These are phyloP conservation scores for Dryadomyces sulphureus DNA, from an alignment of 2,329 filamentous ascomycete genomes.

Conservation along the genomic window DNA sequence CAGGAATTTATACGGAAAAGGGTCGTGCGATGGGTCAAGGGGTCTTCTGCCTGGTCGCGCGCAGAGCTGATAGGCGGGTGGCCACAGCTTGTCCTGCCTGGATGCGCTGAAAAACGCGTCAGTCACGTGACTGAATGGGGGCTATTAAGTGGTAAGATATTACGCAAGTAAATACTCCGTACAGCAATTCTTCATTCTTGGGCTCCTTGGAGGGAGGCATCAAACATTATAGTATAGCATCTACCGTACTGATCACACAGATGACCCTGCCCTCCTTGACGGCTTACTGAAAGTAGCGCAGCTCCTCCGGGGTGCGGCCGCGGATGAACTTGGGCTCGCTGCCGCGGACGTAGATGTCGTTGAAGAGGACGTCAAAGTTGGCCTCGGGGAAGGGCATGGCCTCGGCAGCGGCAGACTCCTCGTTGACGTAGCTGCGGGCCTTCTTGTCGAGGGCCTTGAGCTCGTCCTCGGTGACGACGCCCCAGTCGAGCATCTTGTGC, in stretches of 20 bases:
- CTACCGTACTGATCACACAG: neutral
- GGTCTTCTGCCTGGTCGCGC: neutral
- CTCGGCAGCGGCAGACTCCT: conserved; percentile 83
- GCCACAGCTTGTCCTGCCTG: too few relatives aligned
- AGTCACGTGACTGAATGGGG: neutral
- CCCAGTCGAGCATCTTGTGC: conserved; percentile 96
- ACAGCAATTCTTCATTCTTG: too few relatives aligned
- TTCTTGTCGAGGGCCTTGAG: conserved; percentile 95
- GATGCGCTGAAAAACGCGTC: conserved; percentile 2
- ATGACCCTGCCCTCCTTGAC: neutral
- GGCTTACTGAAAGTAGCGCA: conserved; percentile 61
- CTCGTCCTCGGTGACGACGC: conserved; percentile 80
- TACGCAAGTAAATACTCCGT: too few relatives aligned
- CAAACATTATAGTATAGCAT: neutral
- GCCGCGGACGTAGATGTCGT: conserved; percentile 90
- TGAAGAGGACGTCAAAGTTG: conserved; percentile 71
- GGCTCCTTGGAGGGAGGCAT: neutral
- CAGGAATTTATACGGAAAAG: neutral
- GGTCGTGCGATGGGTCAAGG: neutral
- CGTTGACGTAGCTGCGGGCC: conserved; percentile 70
- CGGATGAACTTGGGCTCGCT: conserved; percentile 79
- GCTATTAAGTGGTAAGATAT: too few relatives aligned
- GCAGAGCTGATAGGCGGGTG: too few relatives aligned
- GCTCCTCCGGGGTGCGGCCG: conserved; percentile 81
- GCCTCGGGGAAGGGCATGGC: conserved; percentile 69